Evolutionary conservation across 1,284 basidiomycete species (phyloP).

Genomic region (Lignosus rhinocerotis): DNA sequence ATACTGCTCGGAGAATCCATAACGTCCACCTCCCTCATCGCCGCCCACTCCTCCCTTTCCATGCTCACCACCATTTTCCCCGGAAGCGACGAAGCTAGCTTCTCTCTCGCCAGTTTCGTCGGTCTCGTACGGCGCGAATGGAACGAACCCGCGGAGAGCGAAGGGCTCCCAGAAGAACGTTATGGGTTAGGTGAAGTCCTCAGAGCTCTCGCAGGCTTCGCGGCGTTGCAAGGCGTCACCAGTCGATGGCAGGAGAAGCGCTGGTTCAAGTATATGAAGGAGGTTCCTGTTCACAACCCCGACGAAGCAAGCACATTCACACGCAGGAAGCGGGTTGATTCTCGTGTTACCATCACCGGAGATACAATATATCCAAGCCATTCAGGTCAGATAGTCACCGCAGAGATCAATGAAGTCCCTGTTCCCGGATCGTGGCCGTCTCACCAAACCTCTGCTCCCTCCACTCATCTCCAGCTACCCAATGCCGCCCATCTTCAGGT

Average conservation of each 20-base stretch:
- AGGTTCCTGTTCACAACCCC: conserved; percentile 63
- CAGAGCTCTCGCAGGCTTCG: conserved; percentile 73
- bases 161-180: conserved; percentile 56
- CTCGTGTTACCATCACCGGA: conserved; percentile 66
- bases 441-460: conserved; percentile 21
- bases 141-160: conserved; percentile 53
- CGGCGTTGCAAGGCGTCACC: conserved; percentile 74
- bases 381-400: conserved; percentile 67
- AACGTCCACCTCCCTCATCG: conserved; percentile 71
- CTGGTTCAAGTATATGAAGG: conserved; percentile 65
- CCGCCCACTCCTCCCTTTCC: conserved; percentile 73
- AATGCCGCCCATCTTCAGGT: neutral
- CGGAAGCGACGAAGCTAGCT: conserved; percentile 73
- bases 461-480: neutral
- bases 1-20: conserved; percentile 74
- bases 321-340: conserved; percentile 29
- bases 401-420: conserved; percentile 65
- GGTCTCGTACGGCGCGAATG: conserved; percentile 70
- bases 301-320: conserved; percentile 36
- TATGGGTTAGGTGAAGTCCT: conserved; percentile 66
- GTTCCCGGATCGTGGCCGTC: conserved; percentile 29
- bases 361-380: conserved; percentile 65
- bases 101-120: conserved; percentile 78
- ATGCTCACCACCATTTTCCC: conserved; percentile 71
- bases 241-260: conserved; percentile 72